Evolutionary conservation across 306 rosid genomes (phyloP).

Genomic region (Pterocarpus santalinus): DNA sequence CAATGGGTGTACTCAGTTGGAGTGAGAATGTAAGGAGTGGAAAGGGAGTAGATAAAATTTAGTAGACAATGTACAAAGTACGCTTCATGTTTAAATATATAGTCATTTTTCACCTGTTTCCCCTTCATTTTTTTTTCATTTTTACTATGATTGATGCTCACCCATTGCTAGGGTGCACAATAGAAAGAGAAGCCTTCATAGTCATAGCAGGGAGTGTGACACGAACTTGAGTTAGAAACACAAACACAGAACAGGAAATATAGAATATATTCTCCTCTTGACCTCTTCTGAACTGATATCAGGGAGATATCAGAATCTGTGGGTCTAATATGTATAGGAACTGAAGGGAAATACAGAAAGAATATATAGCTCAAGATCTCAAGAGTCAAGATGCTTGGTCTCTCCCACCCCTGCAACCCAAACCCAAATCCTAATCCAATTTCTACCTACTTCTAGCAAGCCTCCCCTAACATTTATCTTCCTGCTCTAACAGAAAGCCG

Average conservation of each 20-base stretch:
- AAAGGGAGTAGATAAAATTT: slow-evolving; percentile 7
- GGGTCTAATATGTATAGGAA: not conserved
- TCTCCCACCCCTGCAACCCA: too few relatives aligned
- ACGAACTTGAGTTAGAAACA: not conserved
- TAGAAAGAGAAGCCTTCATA: too few relatives aligned
- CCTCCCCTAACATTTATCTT: too few relatives aligned
- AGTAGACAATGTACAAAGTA: not conserved
- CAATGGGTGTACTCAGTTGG: not conserved
- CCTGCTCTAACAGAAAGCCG: too few relatives aligned
- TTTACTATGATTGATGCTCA: not conserved
- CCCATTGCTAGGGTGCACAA: not conserved
- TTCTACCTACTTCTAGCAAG: too few relatives aligned
- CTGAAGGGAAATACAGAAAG: not conserved
- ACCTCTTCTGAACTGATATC: too few relatives aligned
- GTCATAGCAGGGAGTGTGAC: too few relatives aligned
- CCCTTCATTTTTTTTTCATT: not conserved
- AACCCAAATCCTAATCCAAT: too few relatives aligned
- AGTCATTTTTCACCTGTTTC: slow-evolving; percentile 6
- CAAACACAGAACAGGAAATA: not conserved
- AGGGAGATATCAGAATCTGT: not conserved
- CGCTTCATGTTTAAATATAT: slow-evolving; percentile 18
- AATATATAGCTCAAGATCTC: not conserved
- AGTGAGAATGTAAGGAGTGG: slow-evolving; percentile 1
- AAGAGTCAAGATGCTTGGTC: not conserved
- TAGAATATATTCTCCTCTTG: too few relatives aligned